Conservation (phyloP, 2,329 filamentous ascomycete genomes). For the Phyllosticta citrichinensis region DNA sequence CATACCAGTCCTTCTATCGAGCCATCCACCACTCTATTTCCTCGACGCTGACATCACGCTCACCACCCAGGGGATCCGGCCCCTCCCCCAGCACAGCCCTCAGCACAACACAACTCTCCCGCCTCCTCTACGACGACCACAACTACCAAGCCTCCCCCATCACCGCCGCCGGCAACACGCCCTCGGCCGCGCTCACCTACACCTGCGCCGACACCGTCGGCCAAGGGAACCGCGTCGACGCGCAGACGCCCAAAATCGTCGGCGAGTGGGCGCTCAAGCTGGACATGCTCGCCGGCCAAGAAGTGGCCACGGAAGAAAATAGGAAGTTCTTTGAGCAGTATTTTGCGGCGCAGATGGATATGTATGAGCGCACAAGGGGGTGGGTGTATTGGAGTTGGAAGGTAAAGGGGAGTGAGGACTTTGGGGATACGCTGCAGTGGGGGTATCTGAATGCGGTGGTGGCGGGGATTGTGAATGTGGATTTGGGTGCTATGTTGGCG, state of each 20-base stretch:
- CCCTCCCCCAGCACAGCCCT: not conserved
- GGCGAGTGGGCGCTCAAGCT: constrained; percentile 51
- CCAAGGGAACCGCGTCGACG: not conserved
- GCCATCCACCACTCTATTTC: too few species aligned
- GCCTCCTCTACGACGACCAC: constrained; percentile 43
- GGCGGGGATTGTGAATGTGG: constrained; percentile 16
- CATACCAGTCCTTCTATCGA: too few species aligned
- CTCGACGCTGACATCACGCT: constrained; percentile 19
- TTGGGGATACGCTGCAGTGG: constrained; percentile 29
- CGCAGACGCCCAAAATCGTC: constrained; percentile 32
- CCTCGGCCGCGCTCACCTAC: constrained; percentile 29
- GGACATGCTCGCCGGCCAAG: constrained; percentile 14
- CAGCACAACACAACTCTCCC: not conserved
- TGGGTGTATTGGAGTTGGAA: constrained; percentile 58
- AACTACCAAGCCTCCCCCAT: constrained; percentile 43
- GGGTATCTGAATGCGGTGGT: constrained; percentile 33
- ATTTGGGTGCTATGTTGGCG: constrained; percentile 8
- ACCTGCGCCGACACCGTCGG: not conserved
- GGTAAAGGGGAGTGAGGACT: constrained; percentile 31
- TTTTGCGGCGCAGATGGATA: constrained; percentile 47
- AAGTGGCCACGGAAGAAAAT: not conserved
- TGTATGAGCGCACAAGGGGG: constrained; percentile 45
- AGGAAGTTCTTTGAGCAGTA: constrained; percentile 45
- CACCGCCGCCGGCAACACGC: constrained; percentile 37
- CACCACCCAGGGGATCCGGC: constrained; percentile 21